phyloP scores from a whole-genome alignment of 1,284 basidiomycete species.

The Ustilago nuda region DNA sequence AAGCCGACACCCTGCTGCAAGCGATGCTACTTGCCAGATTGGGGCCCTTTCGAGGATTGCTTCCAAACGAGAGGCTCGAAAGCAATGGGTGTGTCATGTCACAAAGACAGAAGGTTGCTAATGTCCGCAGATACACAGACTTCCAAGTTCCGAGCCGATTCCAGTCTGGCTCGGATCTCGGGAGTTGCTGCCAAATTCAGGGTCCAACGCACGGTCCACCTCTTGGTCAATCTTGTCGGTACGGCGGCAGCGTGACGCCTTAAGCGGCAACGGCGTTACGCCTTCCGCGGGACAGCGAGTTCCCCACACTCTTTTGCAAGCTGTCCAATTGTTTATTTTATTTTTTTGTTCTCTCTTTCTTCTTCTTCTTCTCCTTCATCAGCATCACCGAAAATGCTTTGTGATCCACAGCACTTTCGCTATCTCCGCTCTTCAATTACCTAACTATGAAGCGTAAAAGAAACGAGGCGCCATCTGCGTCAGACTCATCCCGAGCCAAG shows the following conservation, averaged over 20 bases:
- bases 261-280: background rate
- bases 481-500: background rate
- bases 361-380: background rate
- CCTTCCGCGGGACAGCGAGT: background rate
- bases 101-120: background rate
- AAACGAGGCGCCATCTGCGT: background rate
- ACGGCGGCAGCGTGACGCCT: background rate
- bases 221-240: background rate
- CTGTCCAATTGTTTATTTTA: background rate
- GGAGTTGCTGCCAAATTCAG: background rate
- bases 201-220: background rate
- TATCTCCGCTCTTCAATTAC: background rate
- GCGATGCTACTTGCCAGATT: background rate
- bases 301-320: constrained; percentile 3
- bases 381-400: background rate
- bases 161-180: background rate
- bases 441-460: background rate
- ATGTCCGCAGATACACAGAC: background rate
- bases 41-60: no score
- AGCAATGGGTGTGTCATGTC: background rate
- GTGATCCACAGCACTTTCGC: background rate
- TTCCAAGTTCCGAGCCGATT: background rate
- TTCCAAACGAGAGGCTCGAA: background rate
- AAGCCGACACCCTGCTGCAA: background rate
- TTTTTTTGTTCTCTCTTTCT: background rate